These are phyloP conservation scores for Pseudogymnoascus sp. DNA, from an alignment of 2,329 filamentous ascomycete genomes.

Conservation along the genomic window DNA sequence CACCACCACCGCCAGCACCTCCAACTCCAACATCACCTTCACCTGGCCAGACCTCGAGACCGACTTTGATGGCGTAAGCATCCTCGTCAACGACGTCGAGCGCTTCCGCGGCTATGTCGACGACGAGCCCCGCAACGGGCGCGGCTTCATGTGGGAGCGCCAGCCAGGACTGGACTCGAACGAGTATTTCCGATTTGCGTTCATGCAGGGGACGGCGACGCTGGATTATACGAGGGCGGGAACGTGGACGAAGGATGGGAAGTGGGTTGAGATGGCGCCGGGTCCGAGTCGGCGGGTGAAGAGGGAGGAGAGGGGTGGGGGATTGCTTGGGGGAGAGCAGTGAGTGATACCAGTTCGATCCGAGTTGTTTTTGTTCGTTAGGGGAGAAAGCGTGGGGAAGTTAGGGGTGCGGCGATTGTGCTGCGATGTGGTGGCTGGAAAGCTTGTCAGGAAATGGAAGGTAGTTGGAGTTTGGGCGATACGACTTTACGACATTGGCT, in stretches of 20 bases:
- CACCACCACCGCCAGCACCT: constrained; percentile 15
- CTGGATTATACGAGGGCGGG: constrained; percentile 72
- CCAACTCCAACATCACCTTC: constrained; percentile 58
- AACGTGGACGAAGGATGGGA: constrained; percentile 53
- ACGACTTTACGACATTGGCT: constrained; percentile 6
- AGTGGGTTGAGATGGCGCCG: constrained; percentile 53
- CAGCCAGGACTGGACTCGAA: constrained; percentile 37
- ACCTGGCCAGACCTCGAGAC: constrained; percentile 38
- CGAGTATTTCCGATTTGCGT: constrained; percentile 73
- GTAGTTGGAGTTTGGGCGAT: neutral
- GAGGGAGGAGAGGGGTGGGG: neutral
- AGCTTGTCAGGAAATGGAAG: neutral
- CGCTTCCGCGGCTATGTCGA: constrained; percentile 64
- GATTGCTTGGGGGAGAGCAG: neutral
- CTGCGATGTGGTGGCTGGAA: neutral
- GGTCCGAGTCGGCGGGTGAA: constrained; percentile 2
- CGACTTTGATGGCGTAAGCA: constrained; percentile 63
- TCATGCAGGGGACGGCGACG: constrained; percentile 53
- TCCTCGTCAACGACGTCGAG: constrained; percentile 81
- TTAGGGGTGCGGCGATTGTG: neutral
- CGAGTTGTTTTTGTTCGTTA: neutral
- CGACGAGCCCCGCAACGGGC: constrained; percentile 25
- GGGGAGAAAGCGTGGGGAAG: neutral
- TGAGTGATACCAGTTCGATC: neutral
- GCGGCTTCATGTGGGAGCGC: constrained; percentile 50